These are phyloP conservation scores for Chlamydomonas sphaeroides DNA, from an alignment of 139 green algal genomes.

Conservation along the genomic window DNA sequence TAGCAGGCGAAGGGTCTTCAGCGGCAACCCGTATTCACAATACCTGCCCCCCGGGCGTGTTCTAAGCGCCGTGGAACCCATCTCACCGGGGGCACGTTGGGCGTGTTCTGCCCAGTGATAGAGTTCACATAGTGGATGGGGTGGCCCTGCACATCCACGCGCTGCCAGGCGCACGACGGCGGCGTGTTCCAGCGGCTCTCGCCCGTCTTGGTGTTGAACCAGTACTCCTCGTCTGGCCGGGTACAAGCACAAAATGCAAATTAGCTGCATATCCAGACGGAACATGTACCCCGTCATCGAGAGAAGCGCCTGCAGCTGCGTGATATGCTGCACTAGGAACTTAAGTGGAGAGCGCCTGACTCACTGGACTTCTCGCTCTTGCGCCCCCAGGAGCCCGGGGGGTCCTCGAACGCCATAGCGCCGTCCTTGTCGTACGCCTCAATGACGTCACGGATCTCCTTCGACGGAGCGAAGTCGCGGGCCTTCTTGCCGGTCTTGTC, in stretches of 20 bases:
- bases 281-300: too few species aligned
- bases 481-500: constrained; percentile 51
- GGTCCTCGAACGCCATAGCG: constrained; percentile 55
- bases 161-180: constrained; percentile 51
- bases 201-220: constrained; percentile 49
- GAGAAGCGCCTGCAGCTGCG: too few species aligned
- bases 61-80: too few species aligned
- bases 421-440: constrained; percentile 39
- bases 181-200: constrained; percentile 57
- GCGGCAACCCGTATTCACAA: too few species aligned
- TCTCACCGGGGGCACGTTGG: constrained; percentile 36
- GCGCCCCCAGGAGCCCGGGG: constrained; percentile 50
- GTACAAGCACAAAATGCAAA: too few species aligned
- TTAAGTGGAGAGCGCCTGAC: too few species aligned
- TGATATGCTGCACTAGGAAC: too few species aligned
- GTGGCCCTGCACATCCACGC: constrained; percentile 46
- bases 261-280: too few species aligned
- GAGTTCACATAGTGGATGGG: constrained; percentile 51
- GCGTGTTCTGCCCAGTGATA: constrained; percentile 41
- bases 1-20: too few species aligned
- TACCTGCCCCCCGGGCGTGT: too few species aligned
- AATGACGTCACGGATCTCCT: constrained; percentile 40
- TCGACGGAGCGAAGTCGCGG: constrained; percentile 29
- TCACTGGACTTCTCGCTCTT: constrained; percentile 34
- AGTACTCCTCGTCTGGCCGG: constrained; percentile 43